phyloP scores from a whole-genome alignment of 2,329 filamentous ascomycete genomes.

The Colletotrichum sp. region DNA sequence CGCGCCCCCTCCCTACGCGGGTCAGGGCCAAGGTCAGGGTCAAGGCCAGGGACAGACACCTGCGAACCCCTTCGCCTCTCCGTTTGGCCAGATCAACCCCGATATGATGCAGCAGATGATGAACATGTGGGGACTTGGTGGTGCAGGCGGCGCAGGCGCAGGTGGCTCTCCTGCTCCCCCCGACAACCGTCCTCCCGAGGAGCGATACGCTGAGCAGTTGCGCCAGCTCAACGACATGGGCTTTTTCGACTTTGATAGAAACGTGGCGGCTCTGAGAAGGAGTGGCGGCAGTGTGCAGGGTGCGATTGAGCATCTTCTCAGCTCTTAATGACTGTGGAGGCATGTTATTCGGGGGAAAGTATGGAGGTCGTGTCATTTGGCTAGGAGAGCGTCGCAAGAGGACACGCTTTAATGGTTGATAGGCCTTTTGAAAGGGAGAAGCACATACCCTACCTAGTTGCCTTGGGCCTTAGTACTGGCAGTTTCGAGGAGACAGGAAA shows the following conservation, averaged over 20 bases:
- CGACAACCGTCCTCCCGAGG: conserved; percentile 91
- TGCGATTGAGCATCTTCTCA: conserved; percentile 77
- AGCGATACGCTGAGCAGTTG: conserved; percentile 88
- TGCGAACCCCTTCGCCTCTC: conserved; percentile 47
- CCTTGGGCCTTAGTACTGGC: conserved; percentile 14
- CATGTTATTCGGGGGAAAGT: not conserved
- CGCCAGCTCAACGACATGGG: conserved; percentile 98
- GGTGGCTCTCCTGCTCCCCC: conserved; percentile 57
- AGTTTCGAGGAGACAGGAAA: conserved; percentile 6
- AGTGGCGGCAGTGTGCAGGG: conserved; percentile 95
- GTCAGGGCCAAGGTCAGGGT: conserved; percentile 36
- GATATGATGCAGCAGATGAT: conserved; percentile 62
- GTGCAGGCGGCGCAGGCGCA: conserved; percentile 35
- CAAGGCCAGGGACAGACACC: conserved; percentile 27
- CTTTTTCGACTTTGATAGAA: conserved; percentile 95
- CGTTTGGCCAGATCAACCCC: conserved; percentile 50
- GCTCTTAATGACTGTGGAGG: conserved; percentile 21
- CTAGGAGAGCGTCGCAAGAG: not conserved
- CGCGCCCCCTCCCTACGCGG: conserved; percentile 29
- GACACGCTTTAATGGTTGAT: conserved; percentile 9
- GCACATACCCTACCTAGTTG: conserved; percentile 18
- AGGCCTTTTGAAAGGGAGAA: not conserved
- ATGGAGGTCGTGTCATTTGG: not conserved
- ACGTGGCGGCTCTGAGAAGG: conserved; percentile 84
- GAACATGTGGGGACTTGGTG: conserved; percentile 50